Evolutionary conservation across 1,139 yeast species (phyloP).

Genomic region (Keqinozyma sinolaborantium): DNA sequence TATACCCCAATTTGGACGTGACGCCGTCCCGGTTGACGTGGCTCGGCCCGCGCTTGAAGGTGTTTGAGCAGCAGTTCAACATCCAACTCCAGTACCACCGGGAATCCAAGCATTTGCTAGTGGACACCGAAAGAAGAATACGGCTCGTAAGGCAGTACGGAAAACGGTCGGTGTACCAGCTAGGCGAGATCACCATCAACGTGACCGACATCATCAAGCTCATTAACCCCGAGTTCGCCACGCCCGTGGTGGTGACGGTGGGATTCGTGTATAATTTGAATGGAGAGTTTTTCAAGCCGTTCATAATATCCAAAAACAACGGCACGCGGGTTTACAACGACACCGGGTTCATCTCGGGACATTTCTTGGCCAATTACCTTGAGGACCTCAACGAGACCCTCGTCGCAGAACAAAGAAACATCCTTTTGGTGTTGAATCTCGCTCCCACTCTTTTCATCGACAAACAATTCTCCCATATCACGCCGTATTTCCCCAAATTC

Average conservation of each 20-base stretch:
- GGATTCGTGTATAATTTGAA: conserved; percentile 16
- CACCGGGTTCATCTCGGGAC: conserved; percentile 7
- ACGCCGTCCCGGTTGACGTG: background rate
- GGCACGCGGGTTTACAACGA: conserved; percentile 3
- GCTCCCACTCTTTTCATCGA: conserved; percentile 5
- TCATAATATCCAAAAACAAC: conserved; percentile 10
- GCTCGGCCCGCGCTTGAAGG: background rate
- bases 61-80: conserved; percentile 6
- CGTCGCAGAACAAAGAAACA: conserved; percentile 1
- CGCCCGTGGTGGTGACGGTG: conserved; percentile 9
- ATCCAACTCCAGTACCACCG: conserved; percentile 6
- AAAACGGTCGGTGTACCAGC: conserved; percentile 15
- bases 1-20: background rate
- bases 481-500: conserved; percentile 6
- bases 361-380: conserved; percentile 6
- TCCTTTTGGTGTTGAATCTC: conserved; percentile 5
- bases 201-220: conserved; percentile 10
- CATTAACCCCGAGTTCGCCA: conserved; percentile 4
- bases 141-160: conserved; percentile 9
- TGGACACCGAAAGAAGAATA: conserved; percentile 13
- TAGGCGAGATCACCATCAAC: conserved; percentile 15
- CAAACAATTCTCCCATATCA: conserved; percentile 5
- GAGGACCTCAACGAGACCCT: conserved; percentile 3
- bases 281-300: conserved; percentile 16
- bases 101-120: conserved; percentile 7